phyloP scores from a whole-genome alignment of 352 stramenopile species.

The Phytophthora cryptogea region DNA sequence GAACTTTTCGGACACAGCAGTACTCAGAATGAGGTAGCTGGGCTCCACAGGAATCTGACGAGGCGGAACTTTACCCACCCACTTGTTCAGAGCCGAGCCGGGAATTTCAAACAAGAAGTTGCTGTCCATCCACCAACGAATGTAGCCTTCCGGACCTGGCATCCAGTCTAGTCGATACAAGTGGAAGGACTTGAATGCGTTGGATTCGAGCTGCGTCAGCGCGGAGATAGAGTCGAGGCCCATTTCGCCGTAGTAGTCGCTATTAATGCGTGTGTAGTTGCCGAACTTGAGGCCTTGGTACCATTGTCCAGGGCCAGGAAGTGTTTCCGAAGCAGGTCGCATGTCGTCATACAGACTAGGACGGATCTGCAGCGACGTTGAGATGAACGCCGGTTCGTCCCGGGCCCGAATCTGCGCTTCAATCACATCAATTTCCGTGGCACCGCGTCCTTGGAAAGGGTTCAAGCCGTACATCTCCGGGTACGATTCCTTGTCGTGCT shows the following conservation, averaged over 20 bases:
- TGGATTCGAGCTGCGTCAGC: conserved; percentile 90
- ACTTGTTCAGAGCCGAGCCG: conserved; percentile 83
- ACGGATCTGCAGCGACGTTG: conserved; percentile 93
- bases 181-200: conserved; percentile 93
- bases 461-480: conserved; percentile 92
- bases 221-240: conserved; percentile 95
- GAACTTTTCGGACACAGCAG: conserved; percentile 95
- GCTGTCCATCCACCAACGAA: conserved; percentile 94
- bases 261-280: conserved; percentile 92
- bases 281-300: conserved; percentile 89
- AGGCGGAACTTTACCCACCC: conserved; percentile 65
- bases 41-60: conserved; percentile 94
- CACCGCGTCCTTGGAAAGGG: conserved; percentile 90
- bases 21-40: conserved; percentile 98
- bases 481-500: conserved; percentile 86
- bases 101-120: conserved; percentile 95
- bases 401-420: conserved; percentile 85
- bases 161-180: conserved; percentile 97
- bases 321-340: conserved; percentile 56
- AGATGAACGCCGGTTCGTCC: conserved; percentile 91
- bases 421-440: conserved; percentile 98
- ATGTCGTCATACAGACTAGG: conserved; percentile 72
- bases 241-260: conserved; percentile 94
- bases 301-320: conserved; percentile 83
- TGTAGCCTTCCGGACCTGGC: conserved; percentile 89